Conservation (phyloP, 441 rosid species). For the Corymbia citriodora region DNA sequence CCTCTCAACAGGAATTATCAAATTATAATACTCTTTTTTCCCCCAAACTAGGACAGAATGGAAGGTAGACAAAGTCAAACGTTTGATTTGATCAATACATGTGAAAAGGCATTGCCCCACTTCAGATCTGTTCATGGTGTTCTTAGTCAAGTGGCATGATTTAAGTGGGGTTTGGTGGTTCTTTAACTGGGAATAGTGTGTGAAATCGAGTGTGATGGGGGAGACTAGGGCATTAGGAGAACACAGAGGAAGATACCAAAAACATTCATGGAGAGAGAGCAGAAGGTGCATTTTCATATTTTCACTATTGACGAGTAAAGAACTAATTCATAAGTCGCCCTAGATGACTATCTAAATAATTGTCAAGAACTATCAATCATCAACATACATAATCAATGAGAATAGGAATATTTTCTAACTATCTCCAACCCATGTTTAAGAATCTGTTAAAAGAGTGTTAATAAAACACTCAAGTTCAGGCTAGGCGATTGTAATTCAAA, state of each 20-base stretch:
- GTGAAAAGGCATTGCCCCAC: background rate
- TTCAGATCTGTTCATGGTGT: background rate
- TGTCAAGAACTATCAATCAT: background rate
- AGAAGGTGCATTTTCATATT: background rate
- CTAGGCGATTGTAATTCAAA: background rate
- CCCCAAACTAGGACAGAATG: background rate
- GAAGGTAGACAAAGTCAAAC: background rate
- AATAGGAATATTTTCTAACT: background rate
- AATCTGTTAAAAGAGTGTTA: background rate
- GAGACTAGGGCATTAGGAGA: background rate
- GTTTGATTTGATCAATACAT: background rate
- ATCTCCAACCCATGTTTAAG: background rate
- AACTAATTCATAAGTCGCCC: background rate
- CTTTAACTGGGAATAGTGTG: background rate
- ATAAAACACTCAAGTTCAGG: background rate
- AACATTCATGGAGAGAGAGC: background rate
- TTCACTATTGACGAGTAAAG: background rate
- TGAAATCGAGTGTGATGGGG: background rate
- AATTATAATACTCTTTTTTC: background rate
- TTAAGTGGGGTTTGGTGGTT: background rate
- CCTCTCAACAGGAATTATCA: background rate
- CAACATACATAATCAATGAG: background rate
- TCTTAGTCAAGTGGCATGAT: background rate
- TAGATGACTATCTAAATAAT: background rate
- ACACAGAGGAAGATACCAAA: background rate